Evolutionary conservation across 2,329 filamentous ascomycete genomes (phyloP).

Genomic region (Diplodia mutila): DNA sequence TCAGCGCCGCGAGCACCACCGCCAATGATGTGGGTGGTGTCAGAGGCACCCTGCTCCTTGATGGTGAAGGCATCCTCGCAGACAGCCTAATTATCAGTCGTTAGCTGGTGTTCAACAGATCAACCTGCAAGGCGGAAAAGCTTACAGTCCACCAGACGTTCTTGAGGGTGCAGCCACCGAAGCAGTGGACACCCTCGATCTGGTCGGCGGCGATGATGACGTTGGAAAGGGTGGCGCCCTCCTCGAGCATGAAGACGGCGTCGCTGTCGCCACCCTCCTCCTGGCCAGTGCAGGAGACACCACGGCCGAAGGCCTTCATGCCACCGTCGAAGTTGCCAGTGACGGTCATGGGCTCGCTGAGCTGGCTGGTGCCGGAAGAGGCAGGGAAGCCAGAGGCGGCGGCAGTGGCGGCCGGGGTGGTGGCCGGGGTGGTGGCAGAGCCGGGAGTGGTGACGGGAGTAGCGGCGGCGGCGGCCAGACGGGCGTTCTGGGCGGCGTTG

Average conservation of each 20-base stretch:
- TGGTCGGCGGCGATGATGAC: slow-evolving; percentile 55
- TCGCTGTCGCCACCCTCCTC: slow-evolving; percentile 26
- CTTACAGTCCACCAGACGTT: slow-evolving; percentile 35
- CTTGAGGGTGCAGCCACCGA: slow-evolving; percentile 52
- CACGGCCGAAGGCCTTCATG: slow-evolving; percentile 27
- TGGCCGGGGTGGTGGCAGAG: slow-evolving; percentile 9
- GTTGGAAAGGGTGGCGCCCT: slow-evolving; percentile 49
- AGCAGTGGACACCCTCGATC: slow-evolving; percentile 56
- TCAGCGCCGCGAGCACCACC: slow-evolving; percentile 35
- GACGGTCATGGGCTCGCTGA: slow-evolving; percentile 23
- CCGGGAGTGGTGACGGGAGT: slow-evolving; percentile 6
- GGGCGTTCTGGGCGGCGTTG: slow-evolving; percentile 4
- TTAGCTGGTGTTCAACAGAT: too few relatives aligned
- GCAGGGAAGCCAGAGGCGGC: slow-evolving; percentile 22
- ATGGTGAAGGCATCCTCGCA: slow-evolving; percentile 48
- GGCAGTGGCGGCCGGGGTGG: slow-evolving; percentile 18
- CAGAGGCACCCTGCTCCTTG: slow-evolving; percentile 26
- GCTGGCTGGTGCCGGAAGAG: slow-evolving; percentile 26
- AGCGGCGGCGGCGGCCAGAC: neutral
- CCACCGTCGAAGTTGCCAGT: slow-evolving; percentile 25
- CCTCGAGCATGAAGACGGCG: slow-evolving; percentile 26
- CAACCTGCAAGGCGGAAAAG: too few relatives aligned
- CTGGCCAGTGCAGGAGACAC: slow-evolving; percentile 25
- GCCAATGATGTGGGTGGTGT: slow-evolving; percentile 36
- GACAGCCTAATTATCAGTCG: slow-evolving; percentile 28